Base-by-base conservation (phyloP, 371 early-diverging fungal species). In the Lichtheimia hyalospora region DNA sequence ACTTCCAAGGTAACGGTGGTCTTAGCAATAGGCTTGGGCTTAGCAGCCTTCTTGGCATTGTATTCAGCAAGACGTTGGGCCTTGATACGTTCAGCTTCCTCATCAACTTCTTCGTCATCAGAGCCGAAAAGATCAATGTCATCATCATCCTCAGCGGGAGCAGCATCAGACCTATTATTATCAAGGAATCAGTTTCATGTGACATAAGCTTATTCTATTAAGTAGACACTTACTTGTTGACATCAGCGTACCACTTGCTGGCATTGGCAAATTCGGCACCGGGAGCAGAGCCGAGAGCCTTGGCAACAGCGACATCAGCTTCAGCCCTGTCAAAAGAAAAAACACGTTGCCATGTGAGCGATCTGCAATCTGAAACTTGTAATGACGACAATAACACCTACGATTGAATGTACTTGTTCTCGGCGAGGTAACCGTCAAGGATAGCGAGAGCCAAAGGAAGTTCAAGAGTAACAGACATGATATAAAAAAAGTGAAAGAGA, bases 61-160 rank as follows among this genome's bases (percentile, higher is more conserved):
- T 97, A 97, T 79, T 89, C 97, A 63, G 89, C 94, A 62, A 97
- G 79, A 77, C 96, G 91, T 82, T 92, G 79, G 58, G 83, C 89
- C 81, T 93, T 94, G 76, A 93, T 43, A 70, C 81, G 85, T 79
- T 95, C 96, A 60, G 91, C 93, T 77, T 89, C 96, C 77, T 83
- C 95, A 82, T 93, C 97, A 63, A 84, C 93, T 81, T 92, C 96
- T 50, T 84, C 83, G 49, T 93, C 94, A 67, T 96, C 96, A 63
- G 94, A 94, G 67, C 92, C 97, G 76, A 97, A 97, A 59, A 97
- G 90, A 79, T 96, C 97, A 62, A 96, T 86, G 70, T 96, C 96
- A 54, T 95, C 93, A 41, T 96, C 97, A 50, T 92, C 96, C 61
- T 88, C 91, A 27, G 74, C 91, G 18, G 63, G 73, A 53, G 82